These are phyloP conservation scores for Microdochium bolleyi DNA, from an alignment of 2,329 filamentous ascomycete species.

Conservation along the genomic window DNA sequence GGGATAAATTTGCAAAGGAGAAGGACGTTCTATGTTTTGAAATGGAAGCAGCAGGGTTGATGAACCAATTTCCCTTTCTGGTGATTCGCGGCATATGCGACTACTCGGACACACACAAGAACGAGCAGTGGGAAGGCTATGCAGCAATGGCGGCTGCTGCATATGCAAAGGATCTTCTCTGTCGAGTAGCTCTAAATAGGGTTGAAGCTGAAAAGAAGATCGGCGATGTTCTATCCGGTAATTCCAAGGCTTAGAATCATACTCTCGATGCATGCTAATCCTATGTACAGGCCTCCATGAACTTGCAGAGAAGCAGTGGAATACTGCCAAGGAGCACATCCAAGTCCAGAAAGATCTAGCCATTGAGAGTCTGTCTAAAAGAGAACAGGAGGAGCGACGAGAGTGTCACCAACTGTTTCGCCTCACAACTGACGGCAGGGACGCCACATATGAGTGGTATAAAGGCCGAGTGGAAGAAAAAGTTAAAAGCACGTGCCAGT, in stretches of 20 bases:
- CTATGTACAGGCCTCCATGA: background rate
- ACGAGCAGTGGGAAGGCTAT: slow-evolving; percentile 13
- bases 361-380: background rate
- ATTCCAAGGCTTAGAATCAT: background rate
- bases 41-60: slow-evolving; percentile 21
- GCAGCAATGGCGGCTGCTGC: slow-evolving; percentile 15
- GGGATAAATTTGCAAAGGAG: slow-evolving; percentile 15
- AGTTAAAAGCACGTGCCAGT: slow-evolving; percentile 20
- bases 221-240: background rate
- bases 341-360: background rate
- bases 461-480: slow-evolving; percentile 16
- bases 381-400: background rate
- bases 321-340: background rate
- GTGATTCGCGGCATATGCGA: slow-evolving; percentile 23
- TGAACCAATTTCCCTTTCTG: slow-evolving; percentile 18
- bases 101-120: slow-evolving; percentile 19
- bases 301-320: background rate
- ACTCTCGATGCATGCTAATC: background rate
- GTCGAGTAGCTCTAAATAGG: background rate
- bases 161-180: slow-evolving; percentile 11
- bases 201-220: background rate
- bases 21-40: slow-evolving; percentile 21
- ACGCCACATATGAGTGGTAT: slow-evolving; percentile 19
- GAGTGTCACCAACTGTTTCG: background rate
- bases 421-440: background rate